Percentiles rank a stretch among this genome's conserved stretches.
Evolutionary conservation across 164 flowering plant genomes (phyloP).

Genomic region (Stephania japonica): DNA sequence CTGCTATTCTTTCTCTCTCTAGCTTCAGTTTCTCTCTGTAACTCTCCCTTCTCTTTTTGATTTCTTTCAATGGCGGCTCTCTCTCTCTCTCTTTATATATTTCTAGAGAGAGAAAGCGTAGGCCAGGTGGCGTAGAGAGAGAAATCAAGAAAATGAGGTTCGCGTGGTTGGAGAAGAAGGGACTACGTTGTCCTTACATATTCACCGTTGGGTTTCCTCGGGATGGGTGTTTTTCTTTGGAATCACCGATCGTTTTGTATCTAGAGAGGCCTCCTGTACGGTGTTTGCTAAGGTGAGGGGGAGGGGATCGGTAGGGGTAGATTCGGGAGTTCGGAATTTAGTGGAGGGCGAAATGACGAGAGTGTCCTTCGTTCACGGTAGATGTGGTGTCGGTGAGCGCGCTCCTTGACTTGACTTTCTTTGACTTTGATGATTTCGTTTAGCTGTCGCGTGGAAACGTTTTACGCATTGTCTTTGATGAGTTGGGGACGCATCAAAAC

Average conservation of each 20-base stretch:
- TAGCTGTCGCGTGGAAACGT: too few relatives aligned
- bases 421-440: too few relatives aligned
- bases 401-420: too few relatives aligned
- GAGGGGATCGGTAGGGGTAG: too few relatives aligned
- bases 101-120: neutral
- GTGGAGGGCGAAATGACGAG: too few relatives aligned
- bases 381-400: too few relatives aligned
- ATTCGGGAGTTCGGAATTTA: too few relatives aligned
- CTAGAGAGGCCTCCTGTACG: too few relatives aligned
- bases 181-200: neutral
- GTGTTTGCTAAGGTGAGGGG: too few relatives aligned
- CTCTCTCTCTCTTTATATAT: neutral
- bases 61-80: neutral
- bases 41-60: neutral
- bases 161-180: neutral
- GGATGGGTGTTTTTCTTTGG: neutral
- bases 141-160: neutral
- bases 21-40: neutral
- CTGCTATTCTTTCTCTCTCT: constrained; percentile 3
- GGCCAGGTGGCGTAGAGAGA: neutral
- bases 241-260: neutral
- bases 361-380: too few relatives aligned
- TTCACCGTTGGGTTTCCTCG: neutral
- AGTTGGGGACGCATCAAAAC: too few relatives aligned
- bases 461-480: too few relatives aligned